A percentile compares a stretch with the other conserved stretches of the same genome.
Evolutionary conservation across 139 green algal species (phyloP).

Genomic region (Choricystis sp.): DNA sequence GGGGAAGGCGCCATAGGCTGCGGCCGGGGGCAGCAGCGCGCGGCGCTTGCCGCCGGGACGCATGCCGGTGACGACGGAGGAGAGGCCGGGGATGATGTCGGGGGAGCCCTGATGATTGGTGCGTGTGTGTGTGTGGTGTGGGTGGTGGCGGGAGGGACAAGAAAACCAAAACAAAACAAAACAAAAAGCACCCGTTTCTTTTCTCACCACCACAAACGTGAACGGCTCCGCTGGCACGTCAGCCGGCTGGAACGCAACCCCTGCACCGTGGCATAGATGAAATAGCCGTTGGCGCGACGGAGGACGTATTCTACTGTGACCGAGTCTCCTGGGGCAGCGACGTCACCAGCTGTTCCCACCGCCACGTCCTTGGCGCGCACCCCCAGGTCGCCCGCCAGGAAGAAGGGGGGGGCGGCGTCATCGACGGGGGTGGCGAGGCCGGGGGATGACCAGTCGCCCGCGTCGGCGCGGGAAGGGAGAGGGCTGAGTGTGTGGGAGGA

Average conservation of each 20-base stretch:
- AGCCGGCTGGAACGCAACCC: constrained; percentile 61
- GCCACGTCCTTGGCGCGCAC: constrained; percentile 21
- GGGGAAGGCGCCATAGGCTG: constrained; percentile 27
- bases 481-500: no score
- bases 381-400: constrained; percentile 20
- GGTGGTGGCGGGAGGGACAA: not conserved
- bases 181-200: no score
- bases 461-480: no score
- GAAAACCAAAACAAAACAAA: not conserved
- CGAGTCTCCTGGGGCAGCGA: constrained; percentile 13
- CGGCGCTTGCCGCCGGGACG: constrained; percentile 38
- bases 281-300: constrained; percentile 39
- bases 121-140: no score
- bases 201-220: constrained; percentile 21
- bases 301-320: constrained; percentile 63
- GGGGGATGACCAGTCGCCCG: constrained; percentile 28
- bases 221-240: constrained; percentile 52
- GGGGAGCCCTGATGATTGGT: constrained; percentile 3
- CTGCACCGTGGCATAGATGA: constrained; percentile 55
- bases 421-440: constrained; percentile 19
- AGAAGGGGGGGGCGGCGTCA: constrained; percentile 19
- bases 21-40: constrained; percentile 36
- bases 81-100: constrained; percentile 14
- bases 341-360: constrained; percentile 14
- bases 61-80: constrained; percentile 35